phyloP scores from a whole-genome alignment of 2,329 filamentous ascomycete species.

The Monosporascus sp. region DNA sequence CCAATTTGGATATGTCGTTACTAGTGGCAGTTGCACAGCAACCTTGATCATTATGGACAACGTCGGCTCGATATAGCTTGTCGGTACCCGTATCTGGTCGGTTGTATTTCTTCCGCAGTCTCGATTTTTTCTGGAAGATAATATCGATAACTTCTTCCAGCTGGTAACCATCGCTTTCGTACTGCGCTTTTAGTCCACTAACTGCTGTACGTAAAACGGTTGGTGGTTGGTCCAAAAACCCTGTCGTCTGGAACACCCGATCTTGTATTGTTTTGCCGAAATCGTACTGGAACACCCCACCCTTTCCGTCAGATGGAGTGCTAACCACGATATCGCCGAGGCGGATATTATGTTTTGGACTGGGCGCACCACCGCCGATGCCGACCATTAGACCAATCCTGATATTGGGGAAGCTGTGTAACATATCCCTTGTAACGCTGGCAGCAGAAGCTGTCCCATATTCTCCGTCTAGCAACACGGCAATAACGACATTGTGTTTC shows the following conservation, averaged over 20 bases:
- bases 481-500: constrained; percentile 17
- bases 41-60: too few relatives aligned
- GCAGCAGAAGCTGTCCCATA: constrained; percentile 30
- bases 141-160: constrained; percentile 11
- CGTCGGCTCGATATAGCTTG: too few relatives aligned
- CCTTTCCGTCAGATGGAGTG: constrained; percentile 4
- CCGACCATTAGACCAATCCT: constrained; percentile 38
- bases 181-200: constrained; percentile 8
- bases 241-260: constrained; percentile 11
- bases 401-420: constrained; percentile 26
- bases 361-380: constrained; percentile 28
- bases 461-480: constrained; percentile 16
- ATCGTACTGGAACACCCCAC: constrained; percentile 21
- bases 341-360: constrained; percentile 7
- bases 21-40: constrained; percentile 6
- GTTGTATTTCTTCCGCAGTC: too few relatives aligned
- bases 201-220: constrained; percentile 12
- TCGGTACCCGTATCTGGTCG: too few relatives aligned
- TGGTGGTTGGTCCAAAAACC: constrained; percentile 14
- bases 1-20: constrained; percentile 11
- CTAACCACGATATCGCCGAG: constrained; percentile 23
- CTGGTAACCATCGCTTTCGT: constrained; percentile 8
- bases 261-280: constrained; percentile 12
- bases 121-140: too few relatives aligned
- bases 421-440: constrained; percentile 26